Base-by-base conservation (phyloP, 805 yeast genomes). In the Teunomyces tritomae region DNA sequence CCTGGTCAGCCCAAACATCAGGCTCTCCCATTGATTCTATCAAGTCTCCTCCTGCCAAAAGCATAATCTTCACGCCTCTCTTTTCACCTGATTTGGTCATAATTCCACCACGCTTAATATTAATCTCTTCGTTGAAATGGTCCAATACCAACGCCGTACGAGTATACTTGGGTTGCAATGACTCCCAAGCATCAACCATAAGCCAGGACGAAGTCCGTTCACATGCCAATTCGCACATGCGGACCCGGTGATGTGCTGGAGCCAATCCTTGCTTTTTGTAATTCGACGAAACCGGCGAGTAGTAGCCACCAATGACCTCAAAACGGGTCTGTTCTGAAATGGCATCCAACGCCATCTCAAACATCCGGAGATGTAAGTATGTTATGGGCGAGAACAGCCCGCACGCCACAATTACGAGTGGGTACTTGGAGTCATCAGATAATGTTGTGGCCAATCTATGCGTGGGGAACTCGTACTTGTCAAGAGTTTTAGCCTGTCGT, bases 21-120 rank as follows among this genome's bases (percentile, higher is more conserved):
- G 99, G 98, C 68, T 94, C 99, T n/a, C 99, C 99, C 98, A 94
- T 94, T 39, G 95, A 85, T 66, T 94, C 99, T 46, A 94, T 94
- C 57, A 94, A 78, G 68, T 94, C 99, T 37, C 99, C 99, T 44
- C 99, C 99, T 0, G 99, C 99, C 35, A 94, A 73, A 47, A 94
- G 77, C 98, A 94, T 92, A 59, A 94, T 85, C 64, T 92, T 92
- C 46, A 87, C 96, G 20, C 96, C 97, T 48, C 89, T 77, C 50
- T 72, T 79, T 46, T 70, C 74, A 8, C 88, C 87, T 39, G 76
- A 71, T 5, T 76, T 73, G 8, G 82, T 81, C 52, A 67, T 59
- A 11, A 94, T 83, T 11, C 99, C 99, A 16, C 95, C 91, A 48
- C 96, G 74, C 62, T 87, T 88, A 50, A 90, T 82, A 64, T 94